These are phyloP conservation scores for Boletellus ananas DNA, from an alignment of 768 basidiomycete genomes.

Conservation along the genomic window DNA sequence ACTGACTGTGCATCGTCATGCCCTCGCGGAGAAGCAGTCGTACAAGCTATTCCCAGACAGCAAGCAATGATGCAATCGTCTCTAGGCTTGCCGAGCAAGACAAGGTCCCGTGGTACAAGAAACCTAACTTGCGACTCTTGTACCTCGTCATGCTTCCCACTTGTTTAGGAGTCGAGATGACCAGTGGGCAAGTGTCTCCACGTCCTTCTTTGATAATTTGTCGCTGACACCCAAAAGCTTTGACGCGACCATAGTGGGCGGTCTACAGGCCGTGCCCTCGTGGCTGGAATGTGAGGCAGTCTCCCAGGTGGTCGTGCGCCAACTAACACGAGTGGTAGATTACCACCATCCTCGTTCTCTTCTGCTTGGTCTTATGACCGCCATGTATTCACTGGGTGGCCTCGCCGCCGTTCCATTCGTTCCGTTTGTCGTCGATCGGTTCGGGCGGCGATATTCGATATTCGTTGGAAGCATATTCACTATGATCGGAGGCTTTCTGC, in stretches of 20 bases:
- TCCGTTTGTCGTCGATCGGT: slow-evolving; percentile 1
- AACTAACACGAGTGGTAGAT: slow-evolving; percentile 32
- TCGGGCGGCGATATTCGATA: slow-evolving; percentile 10
- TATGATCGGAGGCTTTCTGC: slow-evolving; percentile 6
- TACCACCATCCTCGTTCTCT: slow-evolving; percentile 52
- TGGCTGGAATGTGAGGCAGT: slow-evolving; percentile 50
- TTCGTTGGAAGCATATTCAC: slow-evolving; percentile 5
- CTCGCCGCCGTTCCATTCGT: slow-evolving; percentile 46
- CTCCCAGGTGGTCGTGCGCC: background rate
- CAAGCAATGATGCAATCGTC: background rate
- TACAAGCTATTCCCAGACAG: too few relatives aligned
- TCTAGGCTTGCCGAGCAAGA: background rate
- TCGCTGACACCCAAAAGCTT: background rate
- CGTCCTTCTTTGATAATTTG: too few relatives aligned
- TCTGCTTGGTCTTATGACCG: slow-evolving; percentile 47
- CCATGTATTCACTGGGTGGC: slow-evolving; percentile 57
- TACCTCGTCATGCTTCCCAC: background rate
- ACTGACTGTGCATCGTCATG: too few relatives aligned
- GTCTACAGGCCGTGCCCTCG: slow-evolving; percentile 54
- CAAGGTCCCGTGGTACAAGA: background rate
- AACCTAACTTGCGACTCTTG: background rate
- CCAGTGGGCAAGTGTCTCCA: background rate
- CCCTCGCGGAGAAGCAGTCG: too few relatives aligned
- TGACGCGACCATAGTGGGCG: slow-evolving; percentile 57
- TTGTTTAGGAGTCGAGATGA: background rate